Conservation (phyloP, 257 asterid species). For the Solanum sejunctum region DNA sequence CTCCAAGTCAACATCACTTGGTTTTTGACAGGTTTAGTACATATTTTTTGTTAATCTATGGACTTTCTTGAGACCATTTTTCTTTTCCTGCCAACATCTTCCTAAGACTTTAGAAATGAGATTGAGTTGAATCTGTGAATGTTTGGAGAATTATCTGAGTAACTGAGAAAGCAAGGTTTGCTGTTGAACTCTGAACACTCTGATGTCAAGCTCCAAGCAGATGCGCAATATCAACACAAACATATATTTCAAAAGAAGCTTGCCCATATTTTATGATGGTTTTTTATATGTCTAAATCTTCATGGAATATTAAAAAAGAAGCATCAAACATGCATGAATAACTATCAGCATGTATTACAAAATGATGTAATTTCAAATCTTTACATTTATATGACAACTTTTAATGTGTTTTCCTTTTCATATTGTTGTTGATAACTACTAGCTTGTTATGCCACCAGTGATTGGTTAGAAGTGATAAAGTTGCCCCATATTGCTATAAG, state of each 20-base stretch:
- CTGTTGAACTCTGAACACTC: background rate
- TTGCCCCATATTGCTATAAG: background rate
- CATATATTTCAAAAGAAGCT: background rate
- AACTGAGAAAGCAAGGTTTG: background rate
- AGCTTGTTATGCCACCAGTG: background rate
- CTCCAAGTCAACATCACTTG: constrained; percentile 69
- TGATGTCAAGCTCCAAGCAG: background rate
- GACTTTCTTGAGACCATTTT: background rate
- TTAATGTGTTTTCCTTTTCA: background rate
- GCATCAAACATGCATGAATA: background rate
- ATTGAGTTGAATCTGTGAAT: background rate
- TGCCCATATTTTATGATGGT: background rate
- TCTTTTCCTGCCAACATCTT: background rate
- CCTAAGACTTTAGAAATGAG: background rate
- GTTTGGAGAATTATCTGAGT: background rate
- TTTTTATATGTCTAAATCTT: background rate
- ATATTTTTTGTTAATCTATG: background rate
- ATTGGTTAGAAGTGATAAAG: background rate
- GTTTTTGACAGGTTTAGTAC: constrained; percentile 58
- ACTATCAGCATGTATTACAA: background rate
- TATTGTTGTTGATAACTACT: background rate
- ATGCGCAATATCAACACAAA: background rate
- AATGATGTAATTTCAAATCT: background rate
- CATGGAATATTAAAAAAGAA: background rate
- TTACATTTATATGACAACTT: background rate